Base-by-base conservation (phyloP, 2,329 filamentous ascomycete species). In the Aspergillus sergii region DNA sequence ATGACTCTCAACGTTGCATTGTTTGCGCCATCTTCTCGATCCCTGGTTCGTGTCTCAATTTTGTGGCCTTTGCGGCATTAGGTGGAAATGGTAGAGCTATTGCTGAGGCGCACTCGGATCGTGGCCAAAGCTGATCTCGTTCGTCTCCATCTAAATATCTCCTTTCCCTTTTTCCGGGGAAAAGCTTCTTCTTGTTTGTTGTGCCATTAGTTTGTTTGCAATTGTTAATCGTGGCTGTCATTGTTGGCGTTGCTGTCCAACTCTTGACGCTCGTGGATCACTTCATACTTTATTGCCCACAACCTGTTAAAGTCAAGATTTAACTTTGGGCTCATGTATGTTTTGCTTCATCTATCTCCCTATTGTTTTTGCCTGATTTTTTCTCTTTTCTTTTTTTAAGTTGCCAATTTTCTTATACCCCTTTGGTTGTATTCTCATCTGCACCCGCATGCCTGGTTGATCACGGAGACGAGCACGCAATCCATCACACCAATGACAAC, bases 401-500 rank as follows among this genome's bases (percentile, higher is more conserved):
- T 48, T 55, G 39, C 16, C 39, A 7, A n/a, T 19, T n/a, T 41
- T 41, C 39, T 41, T 19, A 41, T n/a, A 41, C 16, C 39, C 39
- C 39, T n/a, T 41, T 19, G 39, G 19, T n/a, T 41, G 16, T 41
- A 8, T 19, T 41, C 26, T 23, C 43, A 45, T 62, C 21, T 41
- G n/a, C 48, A 46, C 59, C 54, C 48, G 48, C 58, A 59, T 58
- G 56, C 60, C 61, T 60, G 58, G 65, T 59, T 66, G 58, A 68
- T 63, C 58, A 61, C 61, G 53, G 43, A 50, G 62, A 39, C 65
- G 71, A 77, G 74, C 76, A 77, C 75, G 76, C 75, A 73, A 77
- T 77, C 72, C 66, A 67, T 69, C 67, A 70, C 66, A 66, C 64
- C 70, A 68, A 77, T 77, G 74, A 70, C 73, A 73, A 56, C 66